Percentiles rank a stretch among this genome's conserved stretches.
phyloP scores from a whole-genome alignment of 2,329 filamentous ascomycete species.

The Lecanicillium sp. region DNA sequence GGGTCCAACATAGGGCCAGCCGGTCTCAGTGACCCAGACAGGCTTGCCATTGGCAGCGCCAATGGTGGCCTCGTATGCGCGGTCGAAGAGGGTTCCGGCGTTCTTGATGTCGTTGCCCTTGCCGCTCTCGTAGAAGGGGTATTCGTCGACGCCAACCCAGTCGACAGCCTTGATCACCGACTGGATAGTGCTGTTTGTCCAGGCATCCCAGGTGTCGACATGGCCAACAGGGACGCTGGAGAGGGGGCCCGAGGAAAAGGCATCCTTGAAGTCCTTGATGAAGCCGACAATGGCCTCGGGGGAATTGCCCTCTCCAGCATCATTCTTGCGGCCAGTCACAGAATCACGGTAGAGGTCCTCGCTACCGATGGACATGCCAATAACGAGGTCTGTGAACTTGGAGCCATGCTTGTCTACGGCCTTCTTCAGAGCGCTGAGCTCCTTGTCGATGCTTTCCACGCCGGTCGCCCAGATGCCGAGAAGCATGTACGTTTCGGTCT shows the following conservation, averaged over 20 bases:
- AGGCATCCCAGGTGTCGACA: slow-evolving; percentile 62
- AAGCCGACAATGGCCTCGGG: slow-evolving; percentile 55
- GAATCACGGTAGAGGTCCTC: slow-evolving; percentile 60
- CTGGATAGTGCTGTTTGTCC: slow-evolving; percentile 52
- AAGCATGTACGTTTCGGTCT: slow-evolving; percentile 52
- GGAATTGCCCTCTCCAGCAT: slow-evolving; percentile 50
- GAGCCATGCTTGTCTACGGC: slow-evolving; percentile 47
- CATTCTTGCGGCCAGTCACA: slow-evolving; percentile 54
- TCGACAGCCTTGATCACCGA: slow-evolving; percentile 54
- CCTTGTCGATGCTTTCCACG: slow-evolving; percentile 45
- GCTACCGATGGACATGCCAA: slow-evolving; percentile 58
- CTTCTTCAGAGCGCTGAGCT: slow-evolving; percentile 51
- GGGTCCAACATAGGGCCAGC: slow-evolving; percentile 52
- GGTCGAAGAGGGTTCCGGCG: slow-evolving; percentile 45
- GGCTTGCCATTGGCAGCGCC: slow-evolving; percentile 43
- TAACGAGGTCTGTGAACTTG: slow-evolving; percentile 47
- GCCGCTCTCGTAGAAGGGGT: slow-evolving; percentile 57
- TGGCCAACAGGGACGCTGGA: slow-evolving; percentile 50
- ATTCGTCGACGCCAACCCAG: slow-evolving; percentile 58
- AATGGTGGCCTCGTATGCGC: slow-evolving; percentile 34
- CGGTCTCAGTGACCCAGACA: slow-evolving; percentile 58
- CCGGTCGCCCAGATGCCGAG: slow-evolving; percentile 58
- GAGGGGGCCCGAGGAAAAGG: slow-evolving; percentile 40
- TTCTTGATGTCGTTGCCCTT: slow-evolving; percentile 49
- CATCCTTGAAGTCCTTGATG: slow-evolving; percentile 55